Evolutionary conservation across 257 asterid genomes (phyloP).

Genomic region (Mitragyna speciosa): DNA sequence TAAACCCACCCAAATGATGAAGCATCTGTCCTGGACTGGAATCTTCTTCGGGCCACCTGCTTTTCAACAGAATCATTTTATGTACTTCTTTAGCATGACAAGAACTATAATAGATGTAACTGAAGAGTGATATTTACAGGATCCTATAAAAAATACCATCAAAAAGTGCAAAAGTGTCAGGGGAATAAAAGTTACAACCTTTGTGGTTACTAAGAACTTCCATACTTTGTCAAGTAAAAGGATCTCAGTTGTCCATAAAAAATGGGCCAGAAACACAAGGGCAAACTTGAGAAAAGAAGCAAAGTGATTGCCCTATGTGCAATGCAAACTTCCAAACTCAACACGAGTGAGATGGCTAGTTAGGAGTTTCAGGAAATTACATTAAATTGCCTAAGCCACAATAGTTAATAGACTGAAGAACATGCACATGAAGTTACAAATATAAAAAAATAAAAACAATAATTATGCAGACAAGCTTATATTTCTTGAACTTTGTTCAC

Average conservation of each 20-base stretch:
- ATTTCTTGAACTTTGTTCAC: not conserved
- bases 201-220: not conserved
- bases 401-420: not conserved
- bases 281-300: not conserved
- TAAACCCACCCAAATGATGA: constrained; percentile 87
- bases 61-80: constrained; percentile 22
- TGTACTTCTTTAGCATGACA: constrained; percentile 6
- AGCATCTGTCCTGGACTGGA: constrained; percentile 42
- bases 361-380: too few species aligned
- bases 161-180: not conserved
- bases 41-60: constrained; percentile 84
- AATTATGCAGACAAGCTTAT: not conserved
- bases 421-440: not conserved
- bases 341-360: not conserved
- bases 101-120: not conserved
- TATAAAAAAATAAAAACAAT: too few species aligned
- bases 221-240: not conserved
- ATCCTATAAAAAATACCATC: not conserved
- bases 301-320: not conserved
- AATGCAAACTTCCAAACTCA: not conserved
- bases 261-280: not conserved
- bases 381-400: not conserved
- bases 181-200: not conserved
- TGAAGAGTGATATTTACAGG: not conserved
- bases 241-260: not conserved